Percentiles rank a stretch among this genome's conserved stretches.
phyloP scores from a whole-genome alignment of 345 rosid species.

The Rhodamnia rubescens region DNA sequence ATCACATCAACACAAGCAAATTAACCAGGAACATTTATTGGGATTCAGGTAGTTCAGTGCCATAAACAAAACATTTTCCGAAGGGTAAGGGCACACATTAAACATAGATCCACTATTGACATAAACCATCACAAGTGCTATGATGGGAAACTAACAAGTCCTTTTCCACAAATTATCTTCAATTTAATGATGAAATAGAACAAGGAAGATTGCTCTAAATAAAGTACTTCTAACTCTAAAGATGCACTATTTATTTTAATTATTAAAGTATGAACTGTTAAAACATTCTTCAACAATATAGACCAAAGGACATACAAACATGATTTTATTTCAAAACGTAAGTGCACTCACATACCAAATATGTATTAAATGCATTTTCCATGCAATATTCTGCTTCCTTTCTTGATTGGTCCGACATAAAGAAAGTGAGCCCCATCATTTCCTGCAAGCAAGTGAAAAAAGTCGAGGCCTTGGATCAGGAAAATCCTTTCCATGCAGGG shows the following conservation, averaged over 20 bases:
- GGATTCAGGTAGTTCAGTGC: neutral
- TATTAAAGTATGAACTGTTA: neutral
- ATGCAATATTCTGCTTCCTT: constrained; percentile 94
- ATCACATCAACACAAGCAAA: neutral
- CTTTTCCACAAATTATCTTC: neutral
- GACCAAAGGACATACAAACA: neutral
- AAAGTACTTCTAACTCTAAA: neutral
- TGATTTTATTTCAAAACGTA: neutral
- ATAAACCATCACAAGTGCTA: neutral
- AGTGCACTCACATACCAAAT: constrained; percentile 43
- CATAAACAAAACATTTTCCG: neutral
- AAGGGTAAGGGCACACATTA: neutral
- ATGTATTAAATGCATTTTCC: constrained; percentile 95
- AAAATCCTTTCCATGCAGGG: neutral
- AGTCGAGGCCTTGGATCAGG: neutral
- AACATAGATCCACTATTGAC: neutral
- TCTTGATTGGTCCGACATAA: constrained; percentile 90
- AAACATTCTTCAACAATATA: neutral
- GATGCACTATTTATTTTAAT: neutral
- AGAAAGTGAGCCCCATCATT: constrained; percentile 91
- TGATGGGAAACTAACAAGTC: neutral
- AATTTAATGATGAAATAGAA: neutral
- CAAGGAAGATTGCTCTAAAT: neutral
- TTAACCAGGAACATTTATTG: neutral
- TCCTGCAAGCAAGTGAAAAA: constrained; percentile 37